These are phyloP conservation scores for Hymenoscyphus salicellus DNA, from an alignment of 2,329 filamentous ascomycete genomes.

Conservation along the genomic window DNA sequence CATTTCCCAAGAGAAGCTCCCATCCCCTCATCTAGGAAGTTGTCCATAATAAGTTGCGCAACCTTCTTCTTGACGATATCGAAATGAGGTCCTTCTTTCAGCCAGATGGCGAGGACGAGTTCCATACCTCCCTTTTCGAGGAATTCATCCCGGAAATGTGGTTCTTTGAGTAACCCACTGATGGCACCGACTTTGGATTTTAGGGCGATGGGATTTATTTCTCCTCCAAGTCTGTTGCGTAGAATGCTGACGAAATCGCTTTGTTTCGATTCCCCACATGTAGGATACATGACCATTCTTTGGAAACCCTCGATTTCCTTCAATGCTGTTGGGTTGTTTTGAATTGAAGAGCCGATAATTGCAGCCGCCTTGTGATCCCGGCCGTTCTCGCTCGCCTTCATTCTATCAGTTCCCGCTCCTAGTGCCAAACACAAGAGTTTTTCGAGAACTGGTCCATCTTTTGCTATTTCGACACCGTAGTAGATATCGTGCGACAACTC, in stretches of 20 bases:
- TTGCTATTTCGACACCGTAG: constrained; percentile 62
- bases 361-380: constrained; percentile 48
- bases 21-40: constrained; percentile 64
- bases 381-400: constrained; percentile 21
- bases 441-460: constrained; percentile 52
- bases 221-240: constrained; percentile 20
- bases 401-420: constrained; percentile 24
- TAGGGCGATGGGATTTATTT: constrained; percentile 31
- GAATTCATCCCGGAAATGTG: constrained; percentile 53
- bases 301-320: constrained; percentile 50
- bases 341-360: constrained; percentile 55
- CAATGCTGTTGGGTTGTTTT: constrained; percentile 64
- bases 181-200: constrained; percentile 48
- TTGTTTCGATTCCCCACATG: constrained; percentile 20
- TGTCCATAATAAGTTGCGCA: constrained; percentile 59
- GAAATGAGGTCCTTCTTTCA: constrained; percentile 47
- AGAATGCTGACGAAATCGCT: constrained; percentile 30
- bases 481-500: constrained; percentile 68
- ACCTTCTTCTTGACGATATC: constrained; percentile 51
- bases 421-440: constrained; percentile 56
- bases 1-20: constrained; percentile 57
- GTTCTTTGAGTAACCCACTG: constrained; percentile 55
- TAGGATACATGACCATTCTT: constrained; percentile 35
- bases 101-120: constrained; percentile 52
- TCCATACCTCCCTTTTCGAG: constrained; percentile 52